A percentile compares a stretch with the other conserved stretches of the same genome.
phyloP scores from a whole-genome alignment of 176 grass and related monocot species.

The Pontederia paniculata region DNA sequence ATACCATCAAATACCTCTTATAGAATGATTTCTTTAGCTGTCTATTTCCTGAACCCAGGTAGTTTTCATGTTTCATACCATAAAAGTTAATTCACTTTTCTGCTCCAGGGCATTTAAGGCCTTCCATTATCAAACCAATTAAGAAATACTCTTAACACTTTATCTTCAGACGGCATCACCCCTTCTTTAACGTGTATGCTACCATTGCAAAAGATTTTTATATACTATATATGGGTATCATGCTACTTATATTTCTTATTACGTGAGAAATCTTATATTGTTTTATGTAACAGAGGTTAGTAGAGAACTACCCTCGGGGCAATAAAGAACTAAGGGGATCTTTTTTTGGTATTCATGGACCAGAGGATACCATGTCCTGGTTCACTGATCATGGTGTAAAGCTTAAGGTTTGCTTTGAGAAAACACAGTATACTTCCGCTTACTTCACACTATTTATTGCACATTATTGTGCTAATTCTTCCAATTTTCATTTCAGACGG shows the following conservation, averaged over 20 bases:
- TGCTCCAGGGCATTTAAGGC: no score
- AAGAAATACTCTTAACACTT: no score
- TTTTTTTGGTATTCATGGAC: conserved; percentile 66
- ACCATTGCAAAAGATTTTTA: not conserved
- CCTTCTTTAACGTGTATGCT: not conserved
- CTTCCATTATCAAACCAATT: no score
- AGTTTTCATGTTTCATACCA: no score
- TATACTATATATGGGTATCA: not conserved
- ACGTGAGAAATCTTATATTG: not conserved
- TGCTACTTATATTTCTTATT: not conserved
- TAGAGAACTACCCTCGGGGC: conserved; percentile 78
- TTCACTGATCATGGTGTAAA: conserved; percentile 71
- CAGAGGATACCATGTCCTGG: conserved; percentile 73
- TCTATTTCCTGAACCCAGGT: no score
- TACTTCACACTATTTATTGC: conserved; percentile 6
- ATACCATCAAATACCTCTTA: no score
- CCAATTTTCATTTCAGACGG: conserved; percentile 29
- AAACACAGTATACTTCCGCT: not conserved
- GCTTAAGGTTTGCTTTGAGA: conserved; percentile 52
- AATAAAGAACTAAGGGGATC: conserved; percentile 68
- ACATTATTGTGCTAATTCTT: conserved; percentile 3
- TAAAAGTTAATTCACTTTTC: no score
- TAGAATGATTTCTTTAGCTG: no score
- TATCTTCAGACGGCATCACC: no score
- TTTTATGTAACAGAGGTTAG: conserved; percentile 31